Evolutionary conservation across 495 filamentous ascomycete genomes (phyloP).

Genomic region (Penicillium coffeae): DNA sequence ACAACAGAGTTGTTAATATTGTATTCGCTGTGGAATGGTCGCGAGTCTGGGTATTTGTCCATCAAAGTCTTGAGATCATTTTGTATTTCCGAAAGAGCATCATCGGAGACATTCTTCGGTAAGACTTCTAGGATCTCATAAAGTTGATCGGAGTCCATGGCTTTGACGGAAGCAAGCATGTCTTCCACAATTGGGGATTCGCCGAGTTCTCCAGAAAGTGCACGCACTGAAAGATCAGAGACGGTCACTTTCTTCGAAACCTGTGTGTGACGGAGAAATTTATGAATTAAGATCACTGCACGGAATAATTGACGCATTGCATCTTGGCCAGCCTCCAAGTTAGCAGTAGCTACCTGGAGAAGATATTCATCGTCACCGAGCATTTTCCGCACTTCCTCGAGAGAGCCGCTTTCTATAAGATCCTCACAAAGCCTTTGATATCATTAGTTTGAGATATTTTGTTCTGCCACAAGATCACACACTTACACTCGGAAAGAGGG

Average conservation of each 20-base stretch:
- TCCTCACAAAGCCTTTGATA: constrained; percentile 43
- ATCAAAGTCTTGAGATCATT: constrained; percentile 30
- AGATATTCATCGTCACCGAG: constrained; percentile 52
- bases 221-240: constrained; percentile 54
- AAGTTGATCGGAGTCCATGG: constrained; percentile 43
- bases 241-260: constrained; percentile 33
- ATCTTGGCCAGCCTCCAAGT: constrained; percentile 34
- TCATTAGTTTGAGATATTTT: constrained; percentile 2
- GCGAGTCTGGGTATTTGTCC: constrained; percentile 36
- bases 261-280: constrained; percentile 39
- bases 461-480: background rate
- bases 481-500: constrained; percentile 70
- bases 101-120: constrained; percentile 12
- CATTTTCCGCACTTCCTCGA: constrained; percentile 37
- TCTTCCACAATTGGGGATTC: constrained; percentile 50
- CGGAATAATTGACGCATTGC: constrained; percentile 43
- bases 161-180: constrained; percentile 48
- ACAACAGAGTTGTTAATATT: constrained; percentile 66
- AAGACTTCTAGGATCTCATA: constrained; percentile 16
- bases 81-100: constrained; percentile 18
- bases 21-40: constrained; percentile 69
- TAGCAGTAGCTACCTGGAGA: constrained; percentile 27
- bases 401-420: constrained; percentile 38
- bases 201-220: constrained; percentile 54
- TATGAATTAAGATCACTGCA: constrained; percentile 43